Base-by-base conservation (phyloP, 2,329 filamentous ascomycete species). In the Trichoderma koningiopsis region DNA sequence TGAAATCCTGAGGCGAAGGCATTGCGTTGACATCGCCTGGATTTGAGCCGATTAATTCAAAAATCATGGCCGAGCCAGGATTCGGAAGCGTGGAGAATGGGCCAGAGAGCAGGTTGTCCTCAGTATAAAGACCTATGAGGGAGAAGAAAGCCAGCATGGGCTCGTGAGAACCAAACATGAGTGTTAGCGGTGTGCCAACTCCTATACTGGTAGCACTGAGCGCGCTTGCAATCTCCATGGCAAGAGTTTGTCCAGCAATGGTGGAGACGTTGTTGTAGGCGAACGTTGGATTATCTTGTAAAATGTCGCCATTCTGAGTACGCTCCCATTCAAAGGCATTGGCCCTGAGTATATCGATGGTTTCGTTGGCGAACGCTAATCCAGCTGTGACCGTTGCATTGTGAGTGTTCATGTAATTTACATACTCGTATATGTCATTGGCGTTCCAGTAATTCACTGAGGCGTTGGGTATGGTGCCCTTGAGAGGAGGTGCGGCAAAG, bases 31-130 rank as follows among this genome's bases (percentile, higher is more conserved):
- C 13, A 55, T 69, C 68, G 5, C 73, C 66, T 4, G 72, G 55
- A 24, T 77, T 69, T 19, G 77, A 72, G 13, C 78, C 77, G 40
- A 83, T 77, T 22, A 89, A 77, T 80, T 97, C 94, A 76, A 96
- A 94, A 0, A 87, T 83, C 85, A 97, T 90, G 52, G 88, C 86
- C 0, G 89, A 90, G 0, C 93, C 93, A 47, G 93, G 92, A 72
- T 90, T 85, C 0, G 91, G 89, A 16, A 88, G 70, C 2, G 70
- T 72, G 4, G 76, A 75, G 64, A 80, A 78, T 72, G 72, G 76
- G 37, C 70, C 75, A 57, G 76, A 82, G 4, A 85, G 83, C n/a
- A 80, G 83, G 75, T 89, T 88, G 63, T 88, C 77, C 0, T 77
- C 75, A 60, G 82, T 82, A 5, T 81, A 81, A 8, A 89, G 81